Base-by-base conservation (phyloP, 2,329 filamentous ascomycete species). In the Beauveria sp. region DNA sequence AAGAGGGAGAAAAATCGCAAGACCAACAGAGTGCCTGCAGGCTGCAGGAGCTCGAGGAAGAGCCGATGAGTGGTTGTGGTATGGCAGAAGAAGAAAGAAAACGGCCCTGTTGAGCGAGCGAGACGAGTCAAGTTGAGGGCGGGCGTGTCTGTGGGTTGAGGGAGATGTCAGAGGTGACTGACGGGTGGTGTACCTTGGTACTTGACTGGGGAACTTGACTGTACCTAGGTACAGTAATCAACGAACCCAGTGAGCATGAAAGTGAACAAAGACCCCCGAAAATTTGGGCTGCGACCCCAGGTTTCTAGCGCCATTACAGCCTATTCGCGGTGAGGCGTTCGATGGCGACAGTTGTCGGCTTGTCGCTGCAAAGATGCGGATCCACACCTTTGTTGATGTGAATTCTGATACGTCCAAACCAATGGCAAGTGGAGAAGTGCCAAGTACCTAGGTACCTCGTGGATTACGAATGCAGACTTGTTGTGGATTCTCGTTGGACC, bases 11-110 rank as follows among this genome's bases (percentile, higher is more conserved):
- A 47, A 50, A 58, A 24, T 30, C 34, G 34, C 37, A 58, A 64
- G 62, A 48, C 48, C 56, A 37, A 41, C 56, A 61, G 60, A 61
- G 63, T 55, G 44, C 37, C 60, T 59, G 60, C 41, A 62, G 61
- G 14, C 12, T 37, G 4, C 34, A 16, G 34, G 12, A 46, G 61
- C n/a, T 48, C 7, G 26, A 53, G 55, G 48, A 54, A 53, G 52
- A 62, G 28, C 44, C 59, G 46, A 47, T 44, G 28, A 50, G n/a
- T 37, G 30, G 40, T 47, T 41, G 56, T 46, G 41, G 46, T 37
- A 44, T 41, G 47, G 43, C 3, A 46, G 8, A 26, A 28, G 37
- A 26, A 55, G 50, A 59, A 44, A 34, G 52, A 43, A 12, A 28
- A 47, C 5, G 40, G 43, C 10, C 22, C 37, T 24, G 44, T 10